phyloP scores from a whole-genome alignment of 2,329 filamentous ascomycete genomes.

The Arthrobotrys iridis region DNA sequence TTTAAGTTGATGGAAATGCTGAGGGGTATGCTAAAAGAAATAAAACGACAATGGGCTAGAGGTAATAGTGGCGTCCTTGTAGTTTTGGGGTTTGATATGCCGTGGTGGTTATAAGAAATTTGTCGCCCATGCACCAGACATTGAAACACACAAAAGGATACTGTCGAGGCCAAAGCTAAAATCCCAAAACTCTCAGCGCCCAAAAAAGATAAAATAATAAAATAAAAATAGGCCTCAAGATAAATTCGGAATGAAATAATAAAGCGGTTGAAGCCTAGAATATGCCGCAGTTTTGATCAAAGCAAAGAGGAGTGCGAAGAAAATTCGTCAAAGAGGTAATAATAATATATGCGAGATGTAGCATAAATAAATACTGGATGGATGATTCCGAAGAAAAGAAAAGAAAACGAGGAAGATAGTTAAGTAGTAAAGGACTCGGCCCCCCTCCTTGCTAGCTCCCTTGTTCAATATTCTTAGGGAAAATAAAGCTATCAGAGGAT shows the following conservation, averaged over 20 bases:
- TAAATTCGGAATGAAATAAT: not conserved
- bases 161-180: conserved; percentile 48
- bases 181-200: conserved; percentile 42
- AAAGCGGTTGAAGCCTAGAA: conserved; percentile 17
- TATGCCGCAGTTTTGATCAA: conserved; percentile 26
- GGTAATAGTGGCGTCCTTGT: not conserved
- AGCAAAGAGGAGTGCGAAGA: conserved; percentile 7
- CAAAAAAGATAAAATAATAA: not conserved
- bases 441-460: conserved; percentile 29
- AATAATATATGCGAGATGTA: conserved; percentile 20
- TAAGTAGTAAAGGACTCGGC: conserved; percentile 34
- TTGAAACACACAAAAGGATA: conserved; percentile 45
- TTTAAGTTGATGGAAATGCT: not conserved
- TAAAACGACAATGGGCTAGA: not conserved
- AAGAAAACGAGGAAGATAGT: conserved; percentile 23
- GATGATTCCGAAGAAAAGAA: conserved; percentile 54
- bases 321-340: conserved; percentile 32
- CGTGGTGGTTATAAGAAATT: conserved; percentile 22
- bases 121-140: conserved; percentile 44
- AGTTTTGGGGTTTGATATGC: not conserved
- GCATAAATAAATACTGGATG: conserved; percentile 33
- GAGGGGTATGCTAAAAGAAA: not conserved
- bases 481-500: conserved; percentile 44
- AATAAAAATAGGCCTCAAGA: not conserved
- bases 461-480: conserved; percentile 39